phyloP scores from a whole-genome alignment of 176 grass and related monocot genomes.

The Luzula sylvatica region DNA sequence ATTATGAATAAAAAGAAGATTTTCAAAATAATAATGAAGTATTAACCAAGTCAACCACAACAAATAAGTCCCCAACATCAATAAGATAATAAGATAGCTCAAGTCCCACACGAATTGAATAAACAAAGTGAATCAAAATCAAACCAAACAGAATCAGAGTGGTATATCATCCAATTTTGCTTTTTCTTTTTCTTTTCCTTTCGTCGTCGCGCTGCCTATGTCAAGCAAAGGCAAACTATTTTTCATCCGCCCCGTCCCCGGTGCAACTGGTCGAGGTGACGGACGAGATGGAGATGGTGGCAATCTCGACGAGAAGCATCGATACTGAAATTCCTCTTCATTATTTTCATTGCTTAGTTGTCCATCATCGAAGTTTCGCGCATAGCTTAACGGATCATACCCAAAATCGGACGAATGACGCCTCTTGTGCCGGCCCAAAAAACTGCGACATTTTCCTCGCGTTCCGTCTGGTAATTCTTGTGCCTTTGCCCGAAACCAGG shows the following conservation, averaged over 20 bases:
- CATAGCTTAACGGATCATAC: slow-evolving; percentile 20
- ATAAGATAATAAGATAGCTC: too few species aligned
- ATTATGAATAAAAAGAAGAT: too few species aligned
- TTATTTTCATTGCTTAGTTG: not conserved
- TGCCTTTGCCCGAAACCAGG: slow-evolving; percentile 18
- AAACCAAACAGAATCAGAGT: too few species aligned
- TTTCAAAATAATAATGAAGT: too few species aligned
- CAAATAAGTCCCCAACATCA: too few species aligned
- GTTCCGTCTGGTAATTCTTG: slow-evolving; percentile 18
- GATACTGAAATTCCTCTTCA: slow-evolving; percentile 12
- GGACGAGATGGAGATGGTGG: not conserved
- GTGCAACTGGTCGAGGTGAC: not conserved
- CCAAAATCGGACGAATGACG: slow-evolving; percentile 16
- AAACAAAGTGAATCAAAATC: too few species aligned
- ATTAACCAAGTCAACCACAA: too few species aligned
- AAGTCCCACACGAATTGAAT: too few species aligned
- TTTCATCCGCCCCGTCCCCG: not conserved
- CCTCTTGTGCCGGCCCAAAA: slow-evolving; percentile 1
- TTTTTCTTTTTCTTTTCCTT: not conserved
- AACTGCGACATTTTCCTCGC: not conserved
- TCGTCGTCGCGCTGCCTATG: not conserved
- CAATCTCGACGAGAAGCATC: slow-evolving; percentile 14
- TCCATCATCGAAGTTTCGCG: slow-evolving; percentile 25
- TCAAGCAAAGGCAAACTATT: slow-evolving; percentile 3
- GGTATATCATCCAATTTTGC: too few species aligned